Evolutionary conservation across 1,139 yeast genomes (phyloP), one percentile per base, ranked within the genome.

Genomic region (Lodderomyces jiufengensis): DNA sequence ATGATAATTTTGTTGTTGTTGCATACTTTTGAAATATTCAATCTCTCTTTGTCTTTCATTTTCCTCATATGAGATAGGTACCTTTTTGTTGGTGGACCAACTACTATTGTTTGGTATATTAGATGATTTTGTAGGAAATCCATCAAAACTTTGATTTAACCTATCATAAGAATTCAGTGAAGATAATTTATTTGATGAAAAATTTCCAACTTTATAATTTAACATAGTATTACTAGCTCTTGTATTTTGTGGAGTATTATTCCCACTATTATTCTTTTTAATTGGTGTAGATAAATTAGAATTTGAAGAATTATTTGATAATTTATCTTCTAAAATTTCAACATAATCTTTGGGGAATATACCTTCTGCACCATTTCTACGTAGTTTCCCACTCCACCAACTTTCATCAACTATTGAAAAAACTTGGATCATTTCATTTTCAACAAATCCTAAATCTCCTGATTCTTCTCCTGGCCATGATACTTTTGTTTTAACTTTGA

Each of bases 381-480:
- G 66, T 40, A 90, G 71, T 44, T 74, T 70, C 1, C 98, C 98
- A 51, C 78, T 84, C 84, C 94, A 88, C 95, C 95, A 87, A 51
- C 82, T 80, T 15, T 95, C 95, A 53, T 90, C 95, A 7, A 92
- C 88, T 3, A 81, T 66, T 47, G 81, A 73, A 31, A 78, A 70
- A 5, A 92, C 95, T 45, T 88, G 95, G 49, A 92, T 84, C 33
- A 85, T 64, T 55, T 92, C 97, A 38, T 95, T 95, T 61, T 92
- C 97, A 31, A 90, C 73, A 56, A 92, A 92, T 1, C 97, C 97
- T 34, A 92, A 70, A 54, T 92, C 97, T 29, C 85, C 87, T 33
- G 81, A 84, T 52, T 84, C 78, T 54, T 84, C 92, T 18, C 95
- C 95, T 13, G 95, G 78, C 95, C 95, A 86, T n/a, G 95, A 84